phyloP scores from a whole-genome alignment of 2,329 filamentous ascomycete genomes.

The Lomentospora prolificans region DNA sequence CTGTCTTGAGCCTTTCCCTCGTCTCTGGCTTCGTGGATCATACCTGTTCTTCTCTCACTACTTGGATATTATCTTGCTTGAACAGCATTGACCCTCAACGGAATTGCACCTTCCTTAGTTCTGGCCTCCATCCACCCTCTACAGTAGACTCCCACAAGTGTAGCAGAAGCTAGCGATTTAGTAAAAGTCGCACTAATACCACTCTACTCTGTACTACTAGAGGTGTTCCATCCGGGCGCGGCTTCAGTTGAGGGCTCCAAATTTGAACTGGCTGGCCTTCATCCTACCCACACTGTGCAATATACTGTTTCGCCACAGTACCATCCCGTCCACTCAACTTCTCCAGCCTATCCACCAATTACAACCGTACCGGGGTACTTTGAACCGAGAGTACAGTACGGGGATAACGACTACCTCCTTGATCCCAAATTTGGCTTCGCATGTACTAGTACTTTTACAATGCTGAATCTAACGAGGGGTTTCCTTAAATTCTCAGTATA shows the following conservation, averaged over 20 bases:
- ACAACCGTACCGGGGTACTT: neutral
- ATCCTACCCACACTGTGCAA: conserved; percentile 3
- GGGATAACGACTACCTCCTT: neutral
- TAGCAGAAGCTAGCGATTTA: neutral
- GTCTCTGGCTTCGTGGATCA: too few relatives aligned
- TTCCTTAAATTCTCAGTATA: neutral
- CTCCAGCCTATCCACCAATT: neutral
- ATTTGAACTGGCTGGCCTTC: neutral
- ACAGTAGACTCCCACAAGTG: too few relatives aligned
- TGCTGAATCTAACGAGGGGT: too few relatives aligned
- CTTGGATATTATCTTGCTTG: neutral
- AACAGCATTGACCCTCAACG: neutral
- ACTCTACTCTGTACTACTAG: neutral
- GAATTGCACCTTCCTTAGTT: neutral
- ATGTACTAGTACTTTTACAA: neutral
- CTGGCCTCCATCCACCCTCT: neutral
- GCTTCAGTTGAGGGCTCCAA: neutral
- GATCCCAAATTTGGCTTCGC: neutral
- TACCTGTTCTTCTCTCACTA: neutral
- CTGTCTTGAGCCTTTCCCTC: too few relatives aligned
- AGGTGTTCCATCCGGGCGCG: neutral
- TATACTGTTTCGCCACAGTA: neutral
- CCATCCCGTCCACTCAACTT: conserved; percentile 1
- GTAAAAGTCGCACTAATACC: too few relatives aligned
- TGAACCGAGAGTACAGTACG: neutral